Base-by-base conservation (phyloP, 306 rosid genomes). In the Mimosa pudica region DNA sequence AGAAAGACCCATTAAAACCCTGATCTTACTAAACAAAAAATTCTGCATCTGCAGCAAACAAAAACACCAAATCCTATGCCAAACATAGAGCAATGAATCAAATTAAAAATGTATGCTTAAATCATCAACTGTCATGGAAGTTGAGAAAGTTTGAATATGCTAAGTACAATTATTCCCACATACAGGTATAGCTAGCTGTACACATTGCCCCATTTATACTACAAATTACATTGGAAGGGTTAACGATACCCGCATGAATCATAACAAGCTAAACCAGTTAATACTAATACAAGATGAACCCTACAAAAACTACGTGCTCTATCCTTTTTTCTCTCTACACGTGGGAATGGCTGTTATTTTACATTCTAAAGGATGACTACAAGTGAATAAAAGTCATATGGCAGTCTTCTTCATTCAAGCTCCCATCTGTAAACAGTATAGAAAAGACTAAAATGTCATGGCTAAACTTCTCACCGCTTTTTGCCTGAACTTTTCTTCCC, bases 141-240 rank as follows among this genome's bases (percentile, higher is more conserved):
- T 82, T 79, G 82, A 70, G 87, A 60, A 66, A 52, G 73, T 70
- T 79, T 77, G 74, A 83, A 86, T 52, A 79, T 76, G 55, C 42
- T 42, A 79, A 46, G 78, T 85, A 83, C 88, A 84, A 77, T 81
- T 73, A 78, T 71, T 81, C 86, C 90, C 94, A 87, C 87, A 83
- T 90, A 92, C 79, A 55, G 61, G 10, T 6, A 55, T n/a, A 17
- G 4, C 58, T n/a, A 84, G 79, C 94, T 90, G 94, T 90, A 92
- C 97, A 92, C 79, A 52, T 76, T 64, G 75, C 79, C 82, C 52
- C 69, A 60, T 0, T 9, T 24, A 72, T 44, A 70, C 78, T 84
- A 88, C 78, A 79, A 78, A 76, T 61, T 69, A 64, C 78, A 74
- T 54, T 61, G 87, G 79, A 73, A 82, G 73, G 83, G 74, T 67